These are phyloP conservation scores for Ophiostoma novo-ulmi DNA, from an alignment of 2,329 filamentous ascomycete species.

Conservation along the genomic window DNA sequence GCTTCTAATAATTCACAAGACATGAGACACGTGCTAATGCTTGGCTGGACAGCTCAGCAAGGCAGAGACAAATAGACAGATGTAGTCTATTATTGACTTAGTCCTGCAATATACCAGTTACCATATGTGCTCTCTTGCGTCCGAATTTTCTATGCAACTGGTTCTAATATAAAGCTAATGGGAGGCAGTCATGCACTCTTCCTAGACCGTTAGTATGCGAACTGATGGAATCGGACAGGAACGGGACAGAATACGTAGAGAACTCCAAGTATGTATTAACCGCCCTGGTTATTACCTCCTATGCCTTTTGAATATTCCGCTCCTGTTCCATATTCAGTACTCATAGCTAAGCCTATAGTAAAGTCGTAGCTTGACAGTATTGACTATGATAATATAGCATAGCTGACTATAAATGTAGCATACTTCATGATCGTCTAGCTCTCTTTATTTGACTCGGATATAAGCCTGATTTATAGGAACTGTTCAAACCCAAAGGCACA, in stretches of 20 bases:
- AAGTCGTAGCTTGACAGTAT: neutral
- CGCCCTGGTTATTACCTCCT: too few species aligned
- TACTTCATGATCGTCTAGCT: neutral
- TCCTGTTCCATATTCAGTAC: neutral
- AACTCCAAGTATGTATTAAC: neutral
- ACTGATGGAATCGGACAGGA: neutral
- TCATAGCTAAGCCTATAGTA: neutral
- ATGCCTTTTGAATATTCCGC: neutral
- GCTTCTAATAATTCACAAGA: neutral
- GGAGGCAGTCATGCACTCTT: neutral
- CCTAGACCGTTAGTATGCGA: neutral
- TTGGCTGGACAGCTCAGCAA: neutral
- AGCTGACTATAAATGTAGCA: neutral
- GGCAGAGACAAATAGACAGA: neutral
- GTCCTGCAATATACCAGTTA: neutral
- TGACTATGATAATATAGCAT: neutral
- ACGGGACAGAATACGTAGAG: neutral
- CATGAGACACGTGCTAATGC: constrained; percentile 3
- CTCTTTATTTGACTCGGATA: neutral
- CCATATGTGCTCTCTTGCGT: too few species aligned
- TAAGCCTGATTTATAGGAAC: neutral
- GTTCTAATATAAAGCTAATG: neutral
- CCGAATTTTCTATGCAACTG: too few species aligned
- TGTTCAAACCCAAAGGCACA: neutral
- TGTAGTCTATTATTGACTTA: neutral